Evolutionary conservation across 2,329 filamentous ascomycete species (phyloP), one percentile per base, ranked within the genome.

Genomic region (Penicillium sp.): DNA sequence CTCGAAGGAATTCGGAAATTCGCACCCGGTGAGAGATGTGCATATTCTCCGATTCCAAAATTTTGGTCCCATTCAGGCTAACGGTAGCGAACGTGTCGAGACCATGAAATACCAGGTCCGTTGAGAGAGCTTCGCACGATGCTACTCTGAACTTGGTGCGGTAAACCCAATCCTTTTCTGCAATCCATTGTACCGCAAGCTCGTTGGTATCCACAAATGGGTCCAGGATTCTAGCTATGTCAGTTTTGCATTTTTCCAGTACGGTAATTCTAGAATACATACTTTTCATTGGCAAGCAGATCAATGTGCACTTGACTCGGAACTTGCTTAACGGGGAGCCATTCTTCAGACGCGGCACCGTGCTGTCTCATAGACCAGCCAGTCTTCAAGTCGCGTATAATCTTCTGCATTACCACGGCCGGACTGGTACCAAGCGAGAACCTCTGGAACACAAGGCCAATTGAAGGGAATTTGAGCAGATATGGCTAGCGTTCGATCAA

Each of bases 71-170:
- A 60, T 93, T 90, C 21, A 94, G 75, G 34, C 78, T 74, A 27
- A 91, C 88, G 0, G 80, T 86, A 2, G 89, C 88, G 71, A 88
- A 91, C 0, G 90, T 93, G 68, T 93, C 90, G 42, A 94, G 77
- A 0, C 90, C 90, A 54, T 91, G 87, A 66, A 93, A 92, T 0
- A 81, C 86, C 29, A 93, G 70, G 1, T 88, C 78, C n/a, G n/a
- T n/a, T n/a, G n/a, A n/a, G n/a, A n/a, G n/a, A n/a, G n/a, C n/a
- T n/a, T n/a, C n/a, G n/a, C n/a, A n/a, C n/a, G n/a, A n/a, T n/a
- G n/a, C n/a, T 0, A 82, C 80, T 56, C 80, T 80, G 42, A 72
- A 68, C 8, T 62, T 61, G 8, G 55, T 50, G 20, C 26, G 17
- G 17, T 44, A 44, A 20, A 44, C 13, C 41, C 41, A 44, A 21